A percentile compares a stretch with the other conserved stretches of the same genome.
Conservation (phyloP, 257 asterid species). For the Nicotiana otophora region DNA sequence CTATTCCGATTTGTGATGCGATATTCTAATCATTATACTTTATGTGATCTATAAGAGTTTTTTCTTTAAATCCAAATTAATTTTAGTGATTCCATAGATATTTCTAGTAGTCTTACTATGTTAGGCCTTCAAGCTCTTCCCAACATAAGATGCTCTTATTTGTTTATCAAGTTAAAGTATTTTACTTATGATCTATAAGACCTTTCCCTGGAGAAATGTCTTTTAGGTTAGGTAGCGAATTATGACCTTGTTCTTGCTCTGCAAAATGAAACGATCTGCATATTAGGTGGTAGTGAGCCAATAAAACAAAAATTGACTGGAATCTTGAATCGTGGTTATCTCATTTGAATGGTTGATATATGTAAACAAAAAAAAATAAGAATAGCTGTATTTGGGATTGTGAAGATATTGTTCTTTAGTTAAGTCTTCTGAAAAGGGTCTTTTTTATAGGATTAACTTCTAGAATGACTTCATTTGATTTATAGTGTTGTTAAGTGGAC, state of each 20-base stretch:
- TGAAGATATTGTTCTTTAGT: neutral
- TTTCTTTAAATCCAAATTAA: neutral
- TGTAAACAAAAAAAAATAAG: neutral
- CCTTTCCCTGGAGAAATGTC: neutral
- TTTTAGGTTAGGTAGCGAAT: neutral
- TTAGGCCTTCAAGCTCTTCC: neutral
- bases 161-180: neutral
- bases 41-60: neutral
- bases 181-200: neutral
- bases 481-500: neutral
- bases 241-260: neutral
- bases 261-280: neutral
- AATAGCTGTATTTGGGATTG: neutral
- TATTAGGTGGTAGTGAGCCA: neutral
- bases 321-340: neutral
- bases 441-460: neutral
- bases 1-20: neutral
- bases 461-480: neutral
- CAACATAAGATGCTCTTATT: neutral
- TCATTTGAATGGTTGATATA: neutral
- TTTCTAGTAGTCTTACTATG: neutral
- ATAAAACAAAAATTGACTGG: neutral
- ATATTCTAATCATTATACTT: neutral
- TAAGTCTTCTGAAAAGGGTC: neutral
- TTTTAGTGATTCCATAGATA: neutral